Conservation (phyloP, 2,329 filamentous ascomycete species). For the Hyphodiscus sp. region DNA sequence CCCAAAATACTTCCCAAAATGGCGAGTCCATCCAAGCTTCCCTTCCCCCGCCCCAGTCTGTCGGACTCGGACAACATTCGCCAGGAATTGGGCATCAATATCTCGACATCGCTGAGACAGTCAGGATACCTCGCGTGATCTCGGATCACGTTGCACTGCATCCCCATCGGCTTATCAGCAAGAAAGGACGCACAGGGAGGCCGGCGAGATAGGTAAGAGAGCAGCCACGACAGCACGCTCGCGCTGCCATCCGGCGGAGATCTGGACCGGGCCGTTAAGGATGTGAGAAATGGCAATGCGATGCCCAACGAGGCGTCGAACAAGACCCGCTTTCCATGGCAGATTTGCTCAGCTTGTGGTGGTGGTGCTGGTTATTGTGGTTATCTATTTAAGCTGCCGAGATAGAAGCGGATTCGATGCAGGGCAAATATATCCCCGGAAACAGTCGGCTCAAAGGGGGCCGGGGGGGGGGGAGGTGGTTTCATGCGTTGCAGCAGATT, state of each 20-base stretch:
- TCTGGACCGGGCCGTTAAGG: slow-evolving; percentile 2
- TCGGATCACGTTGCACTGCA: slow-evolving; percentile 9
- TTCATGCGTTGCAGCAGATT: not conserved
- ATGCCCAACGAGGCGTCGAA: slow-evolving; percentile 6
- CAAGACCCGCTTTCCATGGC: not conserved
- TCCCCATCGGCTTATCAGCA: not conserved
- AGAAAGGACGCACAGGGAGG: not conserved
- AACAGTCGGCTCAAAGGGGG: slow-evolving; percentile 11
- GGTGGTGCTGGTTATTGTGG: too few species aligned
- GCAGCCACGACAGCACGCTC: slow-evolving; percentile 2
- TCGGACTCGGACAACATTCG: not conserved
- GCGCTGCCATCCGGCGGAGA: not conserved
- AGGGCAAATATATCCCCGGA: slow-evolving; percentile 6
- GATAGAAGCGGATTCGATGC: not conserved
- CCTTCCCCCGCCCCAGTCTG: not conserved
- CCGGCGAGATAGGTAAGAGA: not conserved
- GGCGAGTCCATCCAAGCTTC: not conserved
- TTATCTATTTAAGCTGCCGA: not conserved
- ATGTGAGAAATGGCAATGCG: slow-evolving; percentile 6
- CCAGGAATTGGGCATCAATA: slow-evolving; percentile 1
- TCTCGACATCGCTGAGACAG: not conserved
- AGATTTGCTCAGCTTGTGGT: not conserved
- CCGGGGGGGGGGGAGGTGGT: not conserved
- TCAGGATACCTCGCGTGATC: slow-evolving; percentile 10
- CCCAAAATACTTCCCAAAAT: too few species aligned